Evolutionary conservation across 192 early-diverging fungal species (phyloP), one percentile per base, ranked within the genome.

Genomic region (Entomortierella lignicola): DNA sequence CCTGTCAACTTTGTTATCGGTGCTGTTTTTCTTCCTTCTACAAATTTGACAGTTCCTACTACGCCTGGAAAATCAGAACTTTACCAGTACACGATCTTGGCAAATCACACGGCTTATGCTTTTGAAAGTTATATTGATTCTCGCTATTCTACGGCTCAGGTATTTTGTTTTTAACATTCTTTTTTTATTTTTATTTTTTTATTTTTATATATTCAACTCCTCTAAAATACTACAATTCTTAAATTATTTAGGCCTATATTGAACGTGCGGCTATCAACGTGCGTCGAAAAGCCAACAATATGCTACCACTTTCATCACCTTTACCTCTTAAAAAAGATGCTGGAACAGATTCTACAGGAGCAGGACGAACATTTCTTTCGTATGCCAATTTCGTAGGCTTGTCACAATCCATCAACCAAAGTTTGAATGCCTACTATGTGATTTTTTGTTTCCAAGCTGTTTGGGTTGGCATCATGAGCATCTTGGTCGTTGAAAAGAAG

Each of bases 261-360:
- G 82, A 83, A 44, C 74, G 82, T 48, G 82, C 82, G 10, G 66
- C 75, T 0, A 74, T 83, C 61, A 83, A 83, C n/a, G 23, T 81
- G 26, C 74, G 66, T 20, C 82, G 82, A 20, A 70, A 74, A 26
- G 68, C 67, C 50, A 77, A 68, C 55, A 58, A 62, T 21, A 66
- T 63, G 29, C 42, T 55, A 12, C 20, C 71, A 47, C 69, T 83
- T 0, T 79, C 71, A 0, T 79, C 82, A 4, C 82, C 82, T 26
- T 37, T 83, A 15, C 81, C 75, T 15, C 30, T 77, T 11, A 83
- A 71, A 53, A 41, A 25, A 31, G 52, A 52, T 21, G 71, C 80
- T 29, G 60, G 51, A 5, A 55, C 44, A 7, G 60, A 41, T 5
- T 15, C 18, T n/a, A 39, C 66, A 0, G 82, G 75, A 17, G 61